phyloP scores from a whole-genome alignment of 495 filamentous ascomycete genomes.

The Tuber brumale region DNA sequence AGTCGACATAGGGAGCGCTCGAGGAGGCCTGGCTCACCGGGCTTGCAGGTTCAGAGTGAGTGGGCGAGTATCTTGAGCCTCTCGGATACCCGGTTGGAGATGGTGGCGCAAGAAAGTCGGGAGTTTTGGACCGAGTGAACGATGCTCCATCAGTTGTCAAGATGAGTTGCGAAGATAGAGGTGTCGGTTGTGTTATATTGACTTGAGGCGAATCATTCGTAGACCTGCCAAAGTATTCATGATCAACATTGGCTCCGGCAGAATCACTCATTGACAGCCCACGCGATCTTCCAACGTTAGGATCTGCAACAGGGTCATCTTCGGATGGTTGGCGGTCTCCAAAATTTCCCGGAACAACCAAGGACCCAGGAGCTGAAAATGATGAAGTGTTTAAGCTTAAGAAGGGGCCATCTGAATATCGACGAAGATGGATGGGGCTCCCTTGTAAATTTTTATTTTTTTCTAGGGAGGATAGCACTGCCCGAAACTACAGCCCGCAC shows the following conservation, averaged over 20 bases:
- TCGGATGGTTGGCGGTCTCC: constrained; percentile 5
- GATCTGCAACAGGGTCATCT: constrained; percentile 8
- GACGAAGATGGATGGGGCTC: constrained; percentile 59
- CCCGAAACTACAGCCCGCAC: constrained; percentile 55
- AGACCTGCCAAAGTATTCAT: not conserved
- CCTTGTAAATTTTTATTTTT: constrained; percentile 67
- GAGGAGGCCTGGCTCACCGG: constrained; percentile 41
- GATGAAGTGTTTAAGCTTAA: constrained; percentile 9
- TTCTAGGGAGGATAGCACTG: constrained; percentile 74
- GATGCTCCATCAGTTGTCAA: not conserved
- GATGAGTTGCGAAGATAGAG: constrained; percentile 5
- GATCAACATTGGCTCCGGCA: constrained; percentile 4
- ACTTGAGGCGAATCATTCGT: constrained; percentile 6
- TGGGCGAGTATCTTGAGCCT: constrained; percentile 21
- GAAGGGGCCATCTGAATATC: constrained; percentile 62
- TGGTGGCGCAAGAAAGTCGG: constrained; percentile 29
- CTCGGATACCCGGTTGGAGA: constrained; percentile 13
- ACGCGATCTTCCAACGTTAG: constrained; percentile 42
- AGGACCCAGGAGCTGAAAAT: constrained; percentile 33
- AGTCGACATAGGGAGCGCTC: not conserved
- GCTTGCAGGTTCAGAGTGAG: constrained; percentile 28
- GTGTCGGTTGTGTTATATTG: constrained; percentile 11
- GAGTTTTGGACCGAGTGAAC: constrained; percentile 3
- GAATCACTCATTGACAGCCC: constrained; percentile 66
- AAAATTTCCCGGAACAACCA: constrained; percentile 16